phyloP scores from a whole-genome alignment of 257 asterid species.

The Solanum chilense region DNA sequence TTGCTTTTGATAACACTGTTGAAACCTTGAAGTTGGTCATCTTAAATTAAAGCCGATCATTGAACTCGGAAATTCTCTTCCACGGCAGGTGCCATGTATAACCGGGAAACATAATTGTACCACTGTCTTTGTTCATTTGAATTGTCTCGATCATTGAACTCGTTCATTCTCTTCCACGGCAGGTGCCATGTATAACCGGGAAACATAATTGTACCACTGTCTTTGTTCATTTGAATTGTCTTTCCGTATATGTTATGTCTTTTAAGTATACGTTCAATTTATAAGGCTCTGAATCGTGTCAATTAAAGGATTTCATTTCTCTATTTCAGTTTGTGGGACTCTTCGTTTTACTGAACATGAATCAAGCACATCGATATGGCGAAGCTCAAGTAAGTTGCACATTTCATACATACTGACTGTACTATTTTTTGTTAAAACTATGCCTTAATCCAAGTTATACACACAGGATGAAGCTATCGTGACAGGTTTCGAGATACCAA shows the following conservation, averaged over 20 bases:
- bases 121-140: too few relatives aligned
- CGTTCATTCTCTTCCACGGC: background rate
- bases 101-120: too few relatives aligned
- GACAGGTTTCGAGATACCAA: constrained; percentile 69
- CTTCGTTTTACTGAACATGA: background rate
- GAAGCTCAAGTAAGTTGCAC: constrained; percentile 47
- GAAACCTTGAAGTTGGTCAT: background rate
- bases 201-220: background rate
- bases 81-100: too few relatives aligned
- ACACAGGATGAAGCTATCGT: constrained; percentile 71
- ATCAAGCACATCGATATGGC: constrained; percentile 46
- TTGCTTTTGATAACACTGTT: background rate
- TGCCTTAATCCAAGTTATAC: background rate
- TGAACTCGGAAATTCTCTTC: too few relatives aligned
- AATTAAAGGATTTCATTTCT: background rate
- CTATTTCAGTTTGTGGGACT: background rate
- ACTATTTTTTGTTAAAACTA: background rate
- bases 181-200: background rate
- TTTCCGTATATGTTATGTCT: background rate
- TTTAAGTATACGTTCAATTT: background rate
- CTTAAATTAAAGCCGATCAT: background rate
- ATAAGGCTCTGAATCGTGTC: background rate
- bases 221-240: background rate
- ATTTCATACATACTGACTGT: background rate
- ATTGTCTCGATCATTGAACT: background rate